Evolutionary conservation across 495 filamentous ascomycete genomes (phyloP), one percentile per base, ranked within the genome.

Genomic region (Aspergillus saccharolyticus): DNA sequence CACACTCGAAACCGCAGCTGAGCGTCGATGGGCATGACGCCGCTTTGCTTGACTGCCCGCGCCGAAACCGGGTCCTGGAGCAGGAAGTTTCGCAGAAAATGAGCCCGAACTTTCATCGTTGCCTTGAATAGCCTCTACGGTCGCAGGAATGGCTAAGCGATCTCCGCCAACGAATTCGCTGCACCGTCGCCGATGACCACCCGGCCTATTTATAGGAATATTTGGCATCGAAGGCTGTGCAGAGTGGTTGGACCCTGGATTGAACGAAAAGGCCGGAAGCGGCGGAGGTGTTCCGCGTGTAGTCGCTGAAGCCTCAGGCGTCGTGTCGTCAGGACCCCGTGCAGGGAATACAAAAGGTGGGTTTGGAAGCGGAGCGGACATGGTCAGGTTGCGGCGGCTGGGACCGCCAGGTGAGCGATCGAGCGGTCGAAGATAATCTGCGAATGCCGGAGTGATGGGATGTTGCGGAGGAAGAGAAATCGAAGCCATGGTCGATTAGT

Each of bases 141-240:
- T 66, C 3, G 76, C 79, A 39, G 83, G 78, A 43, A 81, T 78
- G 39, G 78, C 70, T 44, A 81, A 80, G 20, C 83, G 84, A 62
- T 89, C 89, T 21, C 83, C 86, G 22, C 88, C 89, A 45, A 93
- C 84, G 62, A 90, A 88, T 71, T 92, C 89, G 66, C 89, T 92
- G 7, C 80, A 85, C 44, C 86, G 85, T 58, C 90, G 79, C 53
- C 85, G 80, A 65, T 95, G 90, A 24, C 85, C 83, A 17, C 68
- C 74, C 2, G 80, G 63, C 53, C 62, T 74, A 66, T 66, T 66
- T 55, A 55, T 60, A 6, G 70, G 60, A 44, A 58, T 60, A 4
- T 52, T 54, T 15, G 70, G 78, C 57, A 52, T 67, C 49, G 60
- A 67, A 59, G 58, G 69, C 20, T 73, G 72, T 30, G 68, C 51